phyloP scores from a whole-genome alignment of 176 grass and related monocot species.

The Pontederia paniculata region DNA sequence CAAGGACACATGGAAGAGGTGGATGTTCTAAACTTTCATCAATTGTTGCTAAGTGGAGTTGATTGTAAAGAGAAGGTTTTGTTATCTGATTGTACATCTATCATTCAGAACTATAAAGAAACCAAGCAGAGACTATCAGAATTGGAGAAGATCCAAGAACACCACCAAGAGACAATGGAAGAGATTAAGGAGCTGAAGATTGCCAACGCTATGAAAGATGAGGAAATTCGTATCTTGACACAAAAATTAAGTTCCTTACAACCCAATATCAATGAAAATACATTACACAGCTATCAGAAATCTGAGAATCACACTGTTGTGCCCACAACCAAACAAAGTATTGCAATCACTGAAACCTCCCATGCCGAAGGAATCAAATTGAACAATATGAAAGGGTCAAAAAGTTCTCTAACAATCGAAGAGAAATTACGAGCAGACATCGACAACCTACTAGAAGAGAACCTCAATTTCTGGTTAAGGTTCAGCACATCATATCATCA shows the following conservation, averaged over 20 bases:
- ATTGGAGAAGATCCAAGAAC: slow-evolving; percentile 1
- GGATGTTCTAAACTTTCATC: neutral
- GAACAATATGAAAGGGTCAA: neutral
- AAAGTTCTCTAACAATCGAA: neutral
- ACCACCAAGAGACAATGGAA: slow-evolving; percentile 2
- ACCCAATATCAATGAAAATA: neutral
- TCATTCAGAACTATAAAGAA: neutral
- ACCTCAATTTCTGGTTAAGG: slow-evolving; percentile 66
- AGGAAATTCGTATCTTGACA: slow-evolving; percentile 6
- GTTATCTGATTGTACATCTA: neutral
- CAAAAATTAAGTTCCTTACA: slow-evolving; percentile 6
- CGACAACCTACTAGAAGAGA: slow-evolving; percentile 45
- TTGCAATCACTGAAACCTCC: neutral
- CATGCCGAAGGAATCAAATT: neutral
- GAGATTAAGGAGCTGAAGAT: slow-evolving; percentile 1
- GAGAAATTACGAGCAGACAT: slow-evolving; percentile 40
- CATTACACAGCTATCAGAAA: neutral
- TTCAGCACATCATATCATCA: slow-evolving; percentile 68
- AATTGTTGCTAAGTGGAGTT: neutral
- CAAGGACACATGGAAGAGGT: neutral
- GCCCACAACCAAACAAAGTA: neutral
- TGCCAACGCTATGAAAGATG: slow-evolving; percentile 10
- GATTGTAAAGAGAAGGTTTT: neutral
- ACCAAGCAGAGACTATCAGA: slow-evolving; percentile 1
- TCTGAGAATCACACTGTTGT: neutral